phyloP scores from a whole-genome alignment of 31 red algal species.

The Odonthalia washingtoniensis region DNA sequence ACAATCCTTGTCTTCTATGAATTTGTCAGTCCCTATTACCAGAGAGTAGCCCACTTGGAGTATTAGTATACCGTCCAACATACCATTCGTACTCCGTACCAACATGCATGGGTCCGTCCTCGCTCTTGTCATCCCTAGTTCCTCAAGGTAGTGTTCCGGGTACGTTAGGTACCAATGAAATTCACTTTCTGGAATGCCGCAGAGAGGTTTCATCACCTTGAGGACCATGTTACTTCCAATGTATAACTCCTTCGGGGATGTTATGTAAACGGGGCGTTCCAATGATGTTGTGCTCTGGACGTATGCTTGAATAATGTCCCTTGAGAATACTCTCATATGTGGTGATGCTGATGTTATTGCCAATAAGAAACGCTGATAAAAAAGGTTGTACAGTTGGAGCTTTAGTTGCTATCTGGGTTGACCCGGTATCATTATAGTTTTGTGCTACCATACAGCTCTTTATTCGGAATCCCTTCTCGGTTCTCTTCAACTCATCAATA shows the following conservation, averaged over 20 bases:
- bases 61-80: too few species aligned
- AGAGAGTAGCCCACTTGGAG: too few species aligned
- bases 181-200: background rate
- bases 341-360: background rate
- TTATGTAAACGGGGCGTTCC: background rate
- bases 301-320: background rate
- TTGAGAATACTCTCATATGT: background rate
- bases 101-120: background rate
- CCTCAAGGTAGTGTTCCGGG: background rate
- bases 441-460: background rate
- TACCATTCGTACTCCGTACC: too few species aligned
- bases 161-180: background rate
- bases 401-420: background rate
- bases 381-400: background rate
- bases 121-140: background rate
- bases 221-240: background rate
- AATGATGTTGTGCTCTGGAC: background rate
- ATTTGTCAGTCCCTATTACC: too few species aligned
- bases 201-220: background rate
- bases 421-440: background rate
- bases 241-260: background rate
- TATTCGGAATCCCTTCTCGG: background rate
- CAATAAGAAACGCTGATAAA: background rate
- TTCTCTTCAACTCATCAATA: background rate
- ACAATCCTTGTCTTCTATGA: too few species aligned